Evolutionary conservation across 306 rosid species (phyloP), one percentile per base, ranked within the genome.

Genomic region (Cotoneaster glaucophyllus): DNA sequence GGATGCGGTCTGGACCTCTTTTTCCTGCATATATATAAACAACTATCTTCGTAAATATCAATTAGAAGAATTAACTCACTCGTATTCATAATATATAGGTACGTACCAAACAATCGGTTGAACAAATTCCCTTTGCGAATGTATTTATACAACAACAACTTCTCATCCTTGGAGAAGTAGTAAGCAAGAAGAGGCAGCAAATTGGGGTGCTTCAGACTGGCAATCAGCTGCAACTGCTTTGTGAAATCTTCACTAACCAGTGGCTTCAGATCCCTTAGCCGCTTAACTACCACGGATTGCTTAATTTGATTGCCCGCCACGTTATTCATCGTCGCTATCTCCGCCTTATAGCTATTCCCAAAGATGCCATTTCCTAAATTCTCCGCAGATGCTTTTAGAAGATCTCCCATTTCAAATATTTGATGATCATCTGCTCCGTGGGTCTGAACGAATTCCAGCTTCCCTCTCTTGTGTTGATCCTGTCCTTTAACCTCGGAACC

Each of bases 341-440:
- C 88, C 2, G 90, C 98, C 90, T 88, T 90, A 15, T 88, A 94
- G 80, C 90, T 85, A 70, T 87, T 88, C 50, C 96, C 93, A 68
- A 88, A 82, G 3, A 77, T 81, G 61, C 98, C 97, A 28, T 88
- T 87, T 13, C 98, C 97, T 29, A 94, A 67, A 43, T 87, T 78
- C 88, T 87, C 97, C n/a, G 97, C 96, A 24, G 93, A 88, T 41
- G 97, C 96, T 78, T 83, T 88, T 3, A 94, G 82, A 80, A 94
- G 86, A 74, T 87, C 96, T 11, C 78, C 74, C 85, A 91, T 86
- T 62, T 87, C 86, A 73, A 94, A 91, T 5, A 29, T 18, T 3
- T 15, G 22, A 28, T 65, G 13, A 25, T 29, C 58, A n/a, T 28
- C 82, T 19, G 18, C 73, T 65, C 54, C 3, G 17, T 12, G 19